Conservation (phyloP, 768 basidiomycete species). For the Amanita rubescens region DNA sequence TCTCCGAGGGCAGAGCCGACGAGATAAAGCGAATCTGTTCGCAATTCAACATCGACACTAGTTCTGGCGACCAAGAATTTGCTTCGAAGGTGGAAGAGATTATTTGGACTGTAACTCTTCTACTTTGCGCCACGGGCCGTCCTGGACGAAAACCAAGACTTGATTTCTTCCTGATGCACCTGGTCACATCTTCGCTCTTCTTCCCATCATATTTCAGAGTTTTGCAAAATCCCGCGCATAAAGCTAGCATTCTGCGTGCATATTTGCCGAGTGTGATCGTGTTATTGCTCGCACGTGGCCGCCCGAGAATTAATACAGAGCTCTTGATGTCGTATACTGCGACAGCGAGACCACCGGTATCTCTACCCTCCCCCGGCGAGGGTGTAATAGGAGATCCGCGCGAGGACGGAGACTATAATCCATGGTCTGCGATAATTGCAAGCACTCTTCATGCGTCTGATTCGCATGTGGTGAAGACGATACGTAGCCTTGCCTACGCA, state of each 20-base stretch:
- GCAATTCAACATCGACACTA: conserved; percentile 29
- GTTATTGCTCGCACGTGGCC: conserved; percentile 35
- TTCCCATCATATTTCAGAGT: conserved; percentile 33
- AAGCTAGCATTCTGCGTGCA: conserved; percentile 38
- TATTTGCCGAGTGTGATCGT: conserved; percentile 33
- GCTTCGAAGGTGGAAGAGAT: conserved; percentile 41
- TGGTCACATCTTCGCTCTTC: conserved; percentile 46
- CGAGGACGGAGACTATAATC: conserved; percentile 33
- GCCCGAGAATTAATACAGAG: conserved; percentile 43
- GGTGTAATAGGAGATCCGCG: conserved; percentile 28
- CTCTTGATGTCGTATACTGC: conserved; percentile 39
- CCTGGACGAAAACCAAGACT: conserved; percentile 40
- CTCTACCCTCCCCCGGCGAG: conserved; percentile 9
- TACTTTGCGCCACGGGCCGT: conserved; percentile 40
- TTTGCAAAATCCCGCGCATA: conserved; percentile 26
- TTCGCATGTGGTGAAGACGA: conserved; percentile 42
- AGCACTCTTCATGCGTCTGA: conserved; percentile 43
- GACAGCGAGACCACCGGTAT: conserved; percentile 31
- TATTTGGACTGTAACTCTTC: conserved; percentile 39
- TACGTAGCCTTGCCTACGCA: conserved; percentile 42
- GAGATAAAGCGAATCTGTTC: conserved; percentile 40
- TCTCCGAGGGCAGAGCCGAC: conserved; percentile 30
- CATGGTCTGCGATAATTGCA: conserved; percentile 45
- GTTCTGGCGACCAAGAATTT: conserved; percentile 25
- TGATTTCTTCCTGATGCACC: conserved; percentile 56